Evolutionary conservation across 2,329 filamentous ascomycete species (phyloP).

Genomic region (Sarocladiaceae sp.): DNA sequence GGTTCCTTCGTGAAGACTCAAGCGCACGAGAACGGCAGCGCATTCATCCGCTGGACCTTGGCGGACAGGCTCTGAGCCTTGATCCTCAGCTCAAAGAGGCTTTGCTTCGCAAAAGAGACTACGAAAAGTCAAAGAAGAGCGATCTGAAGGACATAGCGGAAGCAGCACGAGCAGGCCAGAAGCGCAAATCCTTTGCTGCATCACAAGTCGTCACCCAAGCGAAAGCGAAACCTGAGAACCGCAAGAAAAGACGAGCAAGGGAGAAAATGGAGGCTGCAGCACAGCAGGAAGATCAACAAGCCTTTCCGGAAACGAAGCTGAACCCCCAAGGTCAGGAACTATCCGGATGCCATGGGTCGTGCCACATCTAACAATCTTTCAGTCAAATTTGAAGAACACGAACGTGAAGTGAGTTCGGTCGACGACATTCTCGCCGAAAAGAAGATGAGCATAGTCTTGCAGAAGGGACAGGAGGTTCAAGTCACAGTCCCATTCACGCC

Average conservation of each 20-base stretch:
- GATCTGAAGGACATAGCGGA: constrained; percentile 33
- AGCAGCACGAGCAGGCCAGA: constrained; percentile 31
- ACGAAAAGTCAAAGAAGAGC: constrained; percentile 46
- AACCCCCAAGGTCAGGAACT: too few relatives aligned
- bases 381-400: constrained; percentile 44
- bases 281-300: neutral
- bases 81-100: constrained; percentile 52
- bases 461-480: constrained; percentile 30
- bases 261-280: neutral
- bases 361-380: too few relatives aligned
- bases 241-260: constrained; percentile 16
- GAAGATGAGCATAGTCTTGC: constrained; percentile 37
- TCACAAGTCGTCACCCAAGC: constrained; percentile 20
- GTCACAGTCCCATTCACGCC: constrained; percentile 69
- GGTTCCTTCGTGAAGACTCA: constrained; percentile 60
- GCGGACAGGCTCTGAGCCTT: constrained; percentile 34
- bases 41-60: constrained; percentile 46
- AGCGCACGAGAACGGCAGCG: constrained; percentile 45
- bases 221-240: constrained; percentile 23
- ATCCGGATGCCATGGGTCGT: too few relatives aligned
- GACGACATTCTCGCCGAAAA: constrained; percentile 35
- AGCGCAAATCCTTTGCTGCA: constrained; percentile 27
- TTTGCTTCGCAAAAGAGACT: constrained; percentile 60
- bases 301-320: neutral
- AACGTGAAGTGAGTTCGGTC: constrained; percentile 30